These are phyloP conservation scores for Trametes elegans DNA, from an alignment of 768 basidiomycete genomes.

Conservation along the genomic window DNA sequence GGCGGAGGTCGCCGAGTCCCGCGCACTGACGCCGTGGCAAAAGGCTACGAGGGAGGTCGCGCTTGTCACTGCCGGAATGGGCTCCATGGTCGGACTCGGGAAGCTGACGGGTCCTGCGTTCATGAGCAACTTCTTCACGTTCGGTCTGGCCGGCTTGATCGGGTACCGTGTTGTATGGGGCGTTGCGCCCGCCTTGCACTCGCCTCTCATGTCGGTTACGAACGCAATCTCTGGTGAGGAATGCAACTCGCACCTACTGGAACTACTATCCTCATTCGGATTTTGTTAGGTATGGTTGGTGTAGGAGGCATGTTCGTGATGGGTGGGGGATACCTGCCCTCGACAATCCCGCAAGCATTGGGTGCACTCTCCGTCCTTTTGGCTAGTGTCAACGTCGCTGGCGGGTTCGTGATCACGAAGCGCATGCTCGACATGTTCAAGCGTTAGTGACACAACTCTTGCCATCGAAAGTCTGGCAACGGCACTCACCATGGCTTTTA, in stretches of 20 bases:
- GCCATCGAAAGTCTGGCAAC: background rate
- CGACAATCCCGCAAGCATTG: conserved; percentile 74
- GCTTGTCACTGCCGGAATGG: conserved; percentile 74
- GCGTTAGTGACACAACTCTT: conserved; percentile 42
- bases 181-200: conserved; percentile 84
- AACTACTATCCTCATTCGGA: background rate
- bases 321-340: conserved; percentile 84
- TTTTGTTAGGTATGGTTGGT: conserved; percentile 61
- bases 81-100: conserved; percentile 66
- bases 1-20: conserved; percentile 42
- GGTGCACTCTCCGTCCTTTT: conserved; percentile 84
- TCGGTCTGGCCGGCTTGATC: conserved; percentile 81
- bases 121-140: conserved; percentile 88
- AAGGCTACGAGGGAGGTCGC: conserved; percentile 76
- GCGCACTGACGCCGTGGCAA: conserved; percentile 83
- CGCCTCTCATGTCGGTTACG: conserved; percentile 88
- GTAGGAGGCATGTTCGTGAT: conserved; percentile 87
- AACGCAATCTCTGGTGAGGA: conserved; percentile 81
- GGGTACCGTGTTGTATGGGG: conserved; percentile 91
- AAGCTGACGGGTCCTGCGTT: conserved; percentile 79
- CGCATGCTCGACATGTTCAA: conserved; percentile 95
- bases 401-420: conserved; percentile 87
- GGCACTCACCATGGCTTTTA: conserved; percentile 28
- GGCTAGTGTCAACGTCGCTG: conserved; percentile 85
- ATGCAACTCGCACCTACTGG: background rate